A percentile compares a stretch with the other conserved stretches of the same genome.
Evolutionary conservation across 441 rosid species (phyloP).

Genomic region (Mallotus japonicus): DNA sequence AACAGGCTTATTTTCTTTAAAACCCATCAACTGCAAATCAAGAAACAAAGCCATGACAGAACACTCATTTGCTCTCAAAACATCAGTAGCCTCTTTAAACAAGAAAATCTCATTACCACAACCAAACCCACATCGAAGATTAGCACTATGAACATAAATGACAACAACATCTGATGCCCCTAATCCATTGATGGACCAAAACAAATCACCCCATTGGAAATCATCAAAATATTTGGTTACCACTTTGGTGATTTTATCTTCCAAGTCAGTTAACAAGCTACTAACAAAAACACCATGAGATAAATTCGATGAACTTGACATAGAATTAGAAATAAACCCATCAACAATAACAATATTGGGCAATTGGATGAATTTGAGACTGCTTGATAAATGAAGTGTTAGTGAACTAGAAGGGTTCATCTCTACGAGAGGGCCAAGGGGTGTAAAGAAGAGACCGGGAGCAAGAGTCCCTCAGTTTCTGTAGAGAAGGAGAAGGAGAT

Average conservation of each 20-base stretch:
- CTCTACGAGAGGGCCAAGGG: constrained; percentile 85
- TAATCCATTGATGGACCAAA: constrained; percentile 83
- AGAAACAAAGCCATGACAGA: constrained; percentile 45
- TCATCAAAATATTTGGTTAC: constrained; percentile 43
- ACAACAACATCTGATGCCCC: constrained; percentile 88
- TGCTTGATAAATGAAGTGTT: constrained; percentile 66
- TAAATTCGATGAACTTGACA: constrained; percentile 44
- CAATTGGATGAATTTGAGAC: constrained; percentile 55
- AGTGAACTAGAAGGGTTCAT: constrained; percentile 82
- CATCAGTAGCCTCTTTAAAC: constrained; percentile 20
- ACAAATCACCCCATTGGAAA: constrained; percentile 64
- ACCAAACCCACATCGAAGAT: constrained; percentile 1
- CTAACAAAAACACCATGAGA: constrained; percentile 76
- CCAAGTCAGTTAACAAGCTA: constrained; percentile 45
- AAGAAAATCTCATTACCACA: background rate
- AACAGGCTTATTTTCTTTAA: background rate
- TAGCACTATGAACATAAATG: constrained; percentile 58
- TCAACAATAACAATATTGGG: too few relatives aligned
- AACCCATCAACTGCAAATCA: constrained; percentile 31
- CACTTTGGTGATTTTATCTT: constrained; percentile 40
- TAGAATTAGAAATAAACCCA: constrained; percentile 42
- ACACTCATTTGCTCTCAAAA: constrained; percentile 32
- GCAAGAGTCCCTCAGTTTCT: constrained; percentile 62
- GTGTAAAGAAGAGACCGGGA: constrained; percentile 67
- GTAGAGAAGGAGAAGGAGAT: constrained; percentile 50